These are phyloP conservation scores for Colletotrichum salicis DNA, from an alignment of 2,329 filamentous ascomycete species.

Conservation along the genomic window DNA sequence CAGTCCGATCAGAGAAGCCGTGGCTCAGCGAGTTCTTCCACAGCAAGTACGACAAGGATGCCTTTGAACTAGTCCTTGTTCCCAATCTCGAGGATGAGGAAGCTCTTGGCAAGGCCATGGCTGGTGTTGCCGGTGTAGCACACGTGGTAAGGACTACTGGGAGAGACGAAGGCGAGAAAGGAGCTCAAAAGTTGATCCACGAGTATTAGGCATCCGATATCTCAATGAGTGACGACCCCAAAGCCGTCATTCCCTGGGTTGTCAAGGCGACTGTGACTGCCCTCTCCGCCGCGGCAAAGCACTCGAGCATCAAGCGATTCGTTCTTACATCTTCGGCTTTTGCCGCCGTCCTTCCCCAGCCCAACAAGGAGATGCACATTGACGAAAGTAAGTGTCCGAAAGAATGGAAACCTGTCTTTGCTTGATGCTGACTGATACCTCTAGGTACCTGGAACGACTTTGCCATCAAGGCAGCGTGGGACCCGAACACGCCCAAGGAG, in stretches of 20 bases:
- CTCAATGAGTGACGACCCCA: slow-evolving; percentile 48
- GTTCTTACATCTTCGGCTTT: slow-evolving; percentile 52
- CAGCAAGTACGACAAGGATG: slow-evolving; percentile 45
- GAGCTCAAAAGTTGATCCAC: slow-evolving; percentile 36
- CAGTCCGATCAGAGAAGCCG: slow-evolving; percentile 48
- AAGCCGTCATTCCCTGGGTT: slow-evolving; percentile 49
- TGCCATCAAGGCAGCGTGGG: slow-evolving; percentile 48
- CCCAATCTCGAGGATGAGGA: slow-evolving; percentile 44
- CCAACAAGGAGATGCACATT: slow-evolving; percentile 27
- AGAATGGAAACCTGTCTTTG: not conserved
- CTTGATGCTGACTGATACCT: not conserved
- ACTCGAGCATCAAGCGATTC: slow-evolving; percentile 50
- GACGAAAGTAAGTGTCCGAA: slow-evolving; percentile 35
- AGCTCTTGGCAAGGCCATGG: slow-evolving; percentile 41
- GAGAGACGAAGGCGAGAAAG: too few relatives aligned
- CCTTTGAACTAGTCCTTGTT: slow-evolving; percentile 48
- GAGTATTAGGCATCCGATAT: slow-evolving; percentile 46
- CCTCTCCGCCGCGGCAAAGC: slow-evolving; percentile 47
- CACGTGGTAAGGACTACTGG: slow-evolving; percentile 31
- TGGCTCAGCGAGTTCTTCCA: slow-evolving; percentile 46
- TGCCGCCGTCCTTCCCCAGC: slow-evolving; percentile 37
- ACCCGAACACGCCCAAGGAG: slow-evolving; percentile 46
- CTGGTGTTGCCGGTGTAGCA: slow-evolving; percentile 37
- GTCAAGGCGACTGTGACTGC: slow-evolving; percentile 43
- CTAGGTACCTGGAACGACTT: slow-evolving; percentile 49